Evolutionary conservation across 106 monocot genomes (phyloP), one percentile per base, ranked within the genome.

Genomic region (Agapanthus africanus): DNA sequence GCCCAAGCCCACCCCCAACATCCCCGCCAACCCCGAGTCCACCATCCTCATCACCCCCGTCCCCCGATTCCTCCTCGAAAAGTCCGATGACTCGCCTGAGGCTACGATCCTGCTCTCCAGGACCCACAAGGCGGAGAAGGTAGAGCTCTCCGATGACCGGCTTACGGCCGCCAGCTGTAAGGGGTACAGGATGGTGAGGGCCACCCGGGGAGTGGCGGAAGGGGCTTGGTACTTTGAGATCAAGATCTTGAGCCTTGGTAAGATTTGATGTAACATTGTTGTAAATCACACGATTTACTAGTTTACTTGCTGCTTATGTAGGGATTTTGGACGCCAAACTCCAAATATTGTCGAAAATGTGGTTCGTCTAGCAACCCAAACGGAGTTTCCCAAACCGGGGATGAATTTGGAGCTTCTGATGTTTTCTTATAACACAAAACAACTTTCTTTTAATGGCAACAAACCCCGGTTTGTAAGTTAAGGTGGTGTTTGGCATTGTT

Each of bases 211-310:
- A 1, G 92, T 92, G 4, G 40, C 68, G 9, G 82, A 87, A 9
- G 97, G 97, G 0, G 78, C 84, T 1, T 92, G 97, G 97, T 97
- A 83, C 80, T 97, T 97, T 35, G 97, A 97, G 78, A 76, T 97
- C 40, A 80, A 68, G 65, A 73, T 97, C 1, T 21, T 83, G 25
- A 65, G 49, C 49, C 79, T 97, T 2, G 97, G 97, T 18, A n/a
- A n/a, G n/a, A n/a, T n/a, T n/a, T n/a, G n/a, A n/a, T n/a, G n/a
- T n/a, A n/a, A n/a, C n/a, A n/a, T n/a, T n/a, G n/a, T n/a, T n/a
- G n/a, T n/a, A n/a, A n/a, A n/a, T n/a, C n/a, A n/a, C n/a, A n/a
- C n/a, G n/a, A n/a, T n/a, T n/a, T n/a, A n/a, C n/a, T n/a, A n/a
- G n/a, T n/a, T n/a, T n/a, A n/a, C n/a, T n/a, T n/a, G n/a, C n/a